Evolutionary conservation across 169 alveolate genomes (phyloP), one percentile per base, ranked within the genome.

Genomic region (Eimeria necatrix): DNA sequence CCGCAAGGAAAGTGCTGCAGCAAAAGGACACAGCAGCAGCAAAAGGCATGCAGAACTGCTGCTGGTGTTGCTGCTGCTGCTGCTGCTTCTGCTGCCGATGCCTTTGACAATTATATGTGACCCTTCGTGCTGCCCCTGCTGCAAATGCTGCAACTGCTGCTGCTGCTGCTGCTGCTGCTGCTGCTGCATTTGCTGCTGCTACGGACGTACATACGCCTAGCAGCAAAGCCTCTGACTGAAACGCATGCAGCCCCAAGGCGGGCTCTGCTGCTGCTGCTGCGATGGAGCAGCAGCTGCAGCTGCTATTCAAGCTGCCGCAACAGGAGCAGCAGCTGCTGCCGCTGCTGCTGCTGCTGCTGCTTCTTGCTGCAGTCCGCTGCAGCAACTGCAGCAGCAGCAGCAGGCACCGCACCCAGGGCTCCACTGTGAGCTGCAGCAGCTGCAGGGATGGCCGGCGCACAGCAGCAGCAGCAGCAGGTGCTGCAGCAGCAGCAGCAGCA

Each of bases 231-330:
- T 76, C 87, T 4, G 87, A 59, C 14, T 32, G 32, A 76, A 76
- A 76, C 26, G 87, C 87, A 76, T 46, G 68, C 59, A 76, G 61
- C 64, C 87, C 83, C 51, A 71, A 24, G 16, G 18, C 83, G 12
- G 83, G 83, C n/a, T 71, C 83, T 71, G 83, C 83, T 76, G 87
- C 87, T n/a, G 61, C 87, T 76, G 87, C 87, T 46, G 87, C 18
- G 5, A 24, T 24, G 20, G 76, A 64, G 76, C 8, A 64, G 76
- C 76, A 64, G 76, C 76, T 14, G 76, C 76, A 64, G 8, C 14
- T 9, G 76, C 26, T 14, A 20, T 64, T 9, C n/a, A n/a, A n/a
- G 76, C 76, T 64, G 76, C 76, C 20, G 18, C 41, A 64, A 14
- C 64, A 56, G 64, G 76, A 9, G 26, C 76, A 64, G 26, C 41